Conservation (phyloP, 140 eudicot genomes). For the Senecio squalidus region DNA sequence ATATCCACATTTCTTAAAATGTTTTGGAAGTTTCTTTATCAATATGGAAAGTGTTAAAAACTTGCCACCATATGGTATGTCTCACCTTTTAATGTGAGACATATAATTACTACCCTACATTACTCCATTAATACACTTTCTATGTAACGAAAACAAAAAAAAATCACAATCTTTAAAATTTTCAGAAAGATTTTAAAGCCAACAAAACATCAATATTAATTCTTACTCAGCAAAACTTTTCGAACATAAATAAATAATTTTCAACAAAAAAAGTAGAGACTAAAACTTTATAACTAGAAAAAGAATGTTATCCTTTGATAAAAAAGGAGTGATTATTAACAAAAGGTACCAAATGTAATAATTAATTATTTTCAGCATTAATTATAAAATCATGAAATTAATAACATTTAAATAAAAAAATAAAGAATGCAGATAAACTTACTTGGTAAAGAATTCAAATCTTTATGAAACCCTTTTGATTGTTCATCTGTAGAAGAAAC, state of each 20-base stretch:
- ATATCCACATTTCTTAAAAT: slow-evolving; percentile 7
- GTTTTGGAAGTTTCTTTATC: neutral
- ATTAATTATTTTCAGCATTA: no score
- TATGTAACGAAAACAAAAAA: neutral
- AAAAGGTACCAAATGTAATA: slow-evolving; percentile 8
- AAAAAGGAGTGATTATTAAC: slow-evolving; percentile 2
- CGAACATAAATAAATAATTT: no score
- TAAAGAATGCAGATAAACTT: slow-evolving; percentile 27
- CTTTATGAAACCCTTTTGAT: slow-evolving; percentile 52
- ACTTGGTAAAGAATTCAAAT: slow-evolving; percentile 79
- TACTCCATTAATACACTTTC: neutral
- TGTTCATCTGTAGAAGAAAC: no score
- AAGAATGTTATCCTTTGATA: neutral
- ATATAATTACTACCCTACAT: neutral
- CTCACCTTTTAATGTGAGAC: neutral
- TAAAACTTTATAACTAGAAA: no score
- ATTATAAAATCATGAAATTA: neutral
- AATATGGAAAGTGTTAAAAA: no score
- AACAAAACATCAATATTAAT: neutral
- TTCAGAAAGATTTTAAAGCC: slow-evolving; percentile 5
- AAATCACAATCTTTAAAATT: neutral
- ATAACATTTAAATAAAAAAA: neutral
- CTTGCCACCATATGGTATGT: slow-evolving; percentile 1
- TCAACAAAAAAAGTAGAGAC: no score
- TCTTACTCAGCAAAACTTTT: neutral